phyloP scores from a whole-genome alignment of 1,284 basidiomycete species.

The Sporisorium reilianum region DNA sequence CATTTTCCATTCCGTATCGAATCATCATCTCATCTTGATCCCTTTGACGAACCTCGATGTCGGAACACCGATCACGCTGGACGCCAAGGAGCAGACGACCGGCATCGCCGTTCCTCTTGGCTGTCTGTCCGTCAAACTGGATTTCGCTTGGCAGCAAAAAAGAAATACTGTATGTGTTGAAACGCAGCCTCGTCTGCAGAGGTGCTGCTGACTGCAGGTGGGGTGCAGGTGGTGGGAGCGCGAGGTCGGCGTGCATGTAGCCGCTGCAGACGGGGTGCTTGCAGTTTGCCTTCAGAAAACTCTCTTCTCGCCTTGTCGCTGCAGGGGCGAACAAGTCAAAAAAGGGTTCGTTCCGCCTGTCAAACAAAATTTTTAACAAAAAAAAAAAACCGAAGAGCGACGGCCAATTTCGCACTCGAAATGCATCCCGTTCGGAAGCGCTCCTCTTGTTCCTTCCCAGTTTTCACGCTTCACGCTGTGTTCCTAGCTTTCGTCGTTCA shows the following conservation, averaged over 20 bases:
- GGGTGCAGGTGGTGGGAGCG: background rate
- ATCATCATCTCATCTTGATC: background rate
- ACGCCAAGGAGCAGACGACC: no score
- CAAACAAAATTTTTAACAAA: background rate
- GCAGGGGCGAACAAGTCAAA: background rate
- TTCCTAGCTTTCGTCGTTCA: no score
- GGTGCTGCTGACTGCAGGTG: background rate
- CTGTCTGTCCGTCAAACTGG: background rate
- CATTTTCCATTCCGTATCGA: background rate
- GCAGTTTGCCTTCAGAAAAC: background rate
- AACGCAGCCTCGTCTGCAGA: background rate
- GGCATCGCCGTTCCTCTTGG: background rate
- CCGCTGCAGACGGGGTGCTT: background rate
- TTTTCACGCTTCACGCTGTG: no score
- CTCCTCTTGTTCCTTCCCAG: no score
- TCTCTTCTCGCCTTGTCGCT: background rate
- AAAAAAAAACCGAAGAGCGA: no score
- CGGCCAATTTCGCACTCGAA: no score
- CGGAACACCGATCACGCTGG: no score
- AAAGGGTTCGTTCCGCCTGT: background rate
- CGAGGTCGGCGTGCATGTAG: slow-evolving; percentile 6
- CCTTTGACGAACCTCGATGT: background rate
- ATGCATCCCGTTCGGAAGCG: no score
- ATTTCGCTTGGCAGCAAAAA: background rate
- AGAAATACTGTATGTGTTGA: background rate